A percentile compares a stretch with the other conserved stretches of the same genome.
phyloP scores from a whole-genome alignment of 2,329 filamentous ascomycete species.

The Cladosporium sp. region DNA sequence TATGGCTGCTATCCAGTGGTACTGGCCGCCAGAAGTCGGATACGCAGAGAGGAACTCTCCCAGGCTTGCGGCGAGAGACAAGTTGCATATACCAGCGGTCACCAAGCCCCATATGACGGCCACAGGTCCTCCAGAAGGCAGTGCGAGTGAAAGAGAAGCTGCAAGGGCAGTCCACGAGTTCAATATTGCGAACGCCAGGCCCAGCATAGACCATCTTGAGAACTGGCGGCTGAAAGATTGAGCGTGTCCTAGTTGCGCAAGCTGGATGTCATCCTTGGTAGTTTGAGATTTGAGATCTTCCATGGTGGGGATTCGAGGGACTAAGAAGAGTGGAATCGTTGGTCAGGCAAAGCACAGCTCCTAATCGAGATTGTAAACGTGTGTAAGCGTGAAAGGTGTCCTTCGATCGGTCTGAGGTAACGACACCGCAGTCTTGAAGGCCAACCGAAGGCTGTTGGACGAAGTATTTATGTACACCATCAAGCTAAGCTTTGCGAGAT shows the following conservation, averaged over 20 bases:
- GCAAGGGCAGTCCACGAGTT: conserved; percentile 57
- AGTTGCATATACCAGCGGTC: conserved; percentile 52
- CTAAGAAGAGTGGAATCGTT: no score
- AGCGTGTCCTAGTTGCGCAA: conserved; percentile 50
- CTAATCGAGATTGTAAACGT: no score
- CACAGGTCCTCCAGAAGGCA: conserved; percentile 64
- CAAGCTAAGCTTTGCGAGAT: neutral
- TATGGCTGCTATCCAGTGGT: conserved; percentile 65
- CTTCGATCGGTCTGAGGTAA: no score
- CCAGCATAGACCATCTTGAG: conserved; percentile 52
- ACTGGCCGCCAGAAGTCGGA: conserved; percentile 53
- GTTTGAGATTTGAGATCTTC: neutral
- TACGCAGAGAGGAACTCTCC: conserved; percentile 67
- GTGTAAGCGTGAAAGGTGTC: no score
- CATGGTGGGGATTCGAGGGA: neutral
- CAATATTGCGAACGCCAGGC: conserved; percentile 54
- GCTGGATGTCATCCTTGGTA: conserved; percentile 23
- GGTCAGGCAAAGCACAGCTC: no score
- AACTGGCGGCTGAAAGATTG: conserved; percentile 52
- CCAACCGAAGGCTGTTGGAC: no score
- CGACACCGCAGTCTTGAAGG: no score
- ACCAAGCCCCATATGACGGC: conserved; percentile 64
- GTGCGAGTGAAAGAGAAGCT: conserved; percentile 51
- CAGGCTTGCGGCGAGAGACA: conserved; percentile 61
- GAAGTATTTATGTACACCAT: neutral